Evolutionary conservation across 805 yeast species (phyloP).

Genomic region (Candida mattraensis): DNA sequence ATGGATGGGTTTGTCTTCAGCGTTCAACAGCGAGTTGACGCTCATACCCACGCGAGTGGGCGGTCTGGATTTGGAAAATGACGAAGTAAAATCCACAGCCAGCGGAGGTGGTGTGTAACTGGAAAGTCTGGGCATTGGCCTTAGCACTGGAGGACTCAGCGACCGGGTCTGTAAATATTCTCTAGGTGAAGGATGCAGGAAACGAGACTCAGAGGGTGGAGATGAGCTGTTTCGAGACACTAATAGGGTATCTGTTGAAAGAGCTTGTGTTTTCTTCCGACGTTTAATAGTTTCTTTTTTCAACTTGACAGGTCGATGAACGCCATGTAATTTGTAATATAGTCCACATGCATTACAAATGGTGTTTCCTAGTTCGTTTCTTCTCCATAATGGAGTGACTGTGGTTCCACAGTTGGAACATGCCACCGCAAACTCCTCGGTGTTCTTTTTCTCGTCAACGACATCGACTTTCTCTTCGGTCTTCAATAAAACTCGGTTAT

Average conservation of each 20-base stretch:
- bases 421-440: conserved; percentile 59
- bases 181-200: too few species aligned
- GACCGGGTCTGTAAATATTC: too few species aligned
- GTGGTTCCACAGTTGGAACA: conserved; percentile 85
- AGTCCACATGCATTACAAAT: conserved; percentile 89
- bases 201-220: too few species aligned
- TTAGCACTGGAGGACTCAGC: too few species aligned
- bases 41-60: conserved; percentile 12
- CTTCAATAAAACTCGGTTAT: conserved; percentile 55
- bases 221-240: too few species aligned
- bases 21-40: conserved; percentile 17
- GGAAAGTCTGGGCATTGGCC: too few species aligned
- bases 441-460: not conserved
- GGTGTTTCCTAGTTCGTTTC: conserved; percentile 78
- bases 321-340: conserved; percentile 72
- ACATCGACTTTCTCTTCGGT: conserved; percentile 4
- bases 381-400: conserved; percentile 83
- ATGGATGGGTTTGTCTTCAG: conserved; percentile 11
- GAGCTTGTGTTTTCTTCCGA: conserved; percentile 49
- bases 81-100: conserved; percentile 11
- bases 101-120: too few species aligned
- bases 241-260: not conserved
- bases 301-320: conserved; percentile 74
- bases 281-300: conserved; percentile 73
- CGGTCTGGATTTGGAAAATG: conserved; percentile 4